Evolutionary conservation across 2,329 filamentous ascomycete species (phyloP).

Genomic region (Sclerotinia borealis): DNA sequence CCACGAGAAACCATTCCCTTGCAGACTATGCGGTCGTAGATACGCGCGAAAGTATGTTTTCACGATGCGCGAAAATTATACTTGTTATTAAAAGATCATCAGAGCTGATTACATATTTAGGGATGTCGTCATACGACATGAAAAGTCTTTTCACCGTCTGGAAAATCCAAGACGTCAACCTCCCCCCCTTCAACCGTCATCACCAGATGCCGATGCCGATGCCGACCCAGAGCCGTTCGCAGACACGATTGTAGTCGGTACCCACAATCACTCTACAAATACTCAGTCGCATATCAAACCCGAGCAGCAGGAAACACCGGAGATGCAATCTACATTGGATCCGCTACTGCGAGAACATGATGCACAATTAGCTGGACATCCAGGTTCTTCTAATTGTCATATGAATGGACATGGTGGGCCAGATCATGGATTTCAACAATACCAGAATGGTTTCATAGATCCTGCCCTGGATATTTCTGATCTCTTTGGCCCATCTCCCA

Average conservation of each 20-base stretch:
- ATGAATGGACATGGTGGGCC: conserved; percentile 2
- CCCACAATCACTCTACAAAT: background rate
- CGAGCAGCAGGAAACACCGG: conserved; percentile 5
- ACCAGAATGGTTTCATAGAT: conserved; percentile 10
- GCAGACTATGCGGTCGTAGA: conserved; percentile 10
- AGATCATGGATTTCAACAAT: conserved; percentile 1
- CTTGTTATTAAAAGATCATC: background rate
- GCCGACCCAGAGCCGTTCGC: background rate
- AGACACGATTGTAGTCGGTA: conserved; percentile 2
- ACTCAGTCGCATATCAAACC: background rate
- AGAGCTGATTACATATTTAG: background rate
- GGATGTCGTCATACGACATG: conserved; percentile 14
- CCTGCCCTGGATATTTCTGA: conserved; percentile 8
- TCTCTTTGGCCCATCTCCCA: conserved; percentile 5
- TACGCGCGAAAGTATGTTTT: conserved; percentile 13
- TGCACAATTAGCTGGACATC: conserved; percentile 8
- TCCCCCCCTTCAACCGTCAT: conserved; percentile 2
- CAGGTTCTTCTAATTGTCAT: background rate
- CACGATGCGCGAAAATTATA: background rate
- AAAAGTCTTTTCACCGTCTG: conserved; percentile 14
- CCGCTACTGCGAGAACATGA: conserved; percentile 11
- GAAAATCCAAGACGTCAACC: conserved; percentile 12
- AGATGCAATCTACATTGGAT: conserved; percentile 13
- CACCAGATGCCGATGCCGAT: conserved; percentile 5
- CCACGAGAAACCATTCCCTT: conserved; percentile 13